Evolutionary conservation across 768 basidiomycete genomes (phyloP).

Genomic region (Candolleomyces efflorescens): DNA sequence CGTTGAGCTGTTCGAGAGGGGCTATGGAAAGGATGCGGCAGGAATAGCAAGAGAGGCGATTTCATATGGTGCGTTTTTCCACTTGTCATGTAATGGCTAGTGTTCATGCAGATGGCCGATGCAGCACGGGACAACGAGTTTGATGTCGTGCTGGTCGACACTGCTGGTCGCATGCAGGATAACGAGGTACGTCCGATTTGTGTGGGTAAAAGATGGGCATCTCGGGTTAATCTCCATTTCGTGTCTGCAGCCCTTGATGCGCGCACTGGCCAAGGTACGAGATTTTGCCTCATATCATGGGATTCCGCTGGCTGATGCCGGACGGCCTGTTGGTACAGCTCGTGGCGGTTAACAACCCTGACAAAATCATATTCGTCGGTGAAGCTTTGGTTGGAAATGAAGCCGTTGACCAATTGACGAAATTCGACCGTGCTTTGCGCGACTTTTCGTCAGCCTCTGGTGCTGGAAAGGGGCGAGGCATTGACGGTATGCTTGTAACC

Average conservation of each 20-base stretch:
- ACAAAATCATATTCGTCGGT: constrained; percentile 97
- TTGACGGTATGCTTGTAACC: constrained; percentile 97
- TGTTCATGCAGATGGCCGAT: constrained; percentile 6
- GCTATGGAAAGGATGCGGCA: constrained; percentile 99
- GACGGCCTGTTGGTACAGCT: constrained; percentile 43
- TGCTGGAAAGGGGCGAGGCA: constrained; percentile 75
- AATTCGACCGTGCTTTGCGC: constrained; percentile 91
- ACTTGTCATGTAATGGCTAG: background rate
- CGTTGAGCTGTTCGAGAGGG: constrained; percentile 92
- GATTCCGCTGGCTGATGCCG: background rate
- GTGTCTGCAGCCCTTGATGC: constrained; percentile 78
- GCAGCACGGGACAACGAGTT: constrained; percentile 85
- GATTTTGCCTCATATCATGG: background rate
- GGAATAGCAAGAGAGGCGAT: constrained; percentile 97
- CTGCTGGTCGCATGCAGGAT: constrained; percentile 98
- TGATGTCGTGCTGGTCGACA: constrained; percentile 97
- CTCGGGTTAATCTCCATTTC: constrained; percentile 5
- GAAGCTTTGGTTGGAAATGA: constrained; percentile 99
- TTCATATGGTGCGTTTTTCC: constrained; percentile 58
- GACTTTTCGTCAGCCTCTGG: constrained; percentile 83
- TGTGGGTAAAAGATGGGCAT: background rate
- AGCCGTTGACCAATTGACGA: constrained; percentile 95
- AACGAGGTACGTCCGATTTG: constrained; percentile 69
- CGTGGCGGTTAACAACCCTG: constrained; percentile 89
- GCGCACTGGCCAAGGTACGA: constrained; percentile 88